Evolutionary conservation across 2,329 filamentous ascomycete species (phyloP).

Genomic region (Microdochium nivale): DNA sequence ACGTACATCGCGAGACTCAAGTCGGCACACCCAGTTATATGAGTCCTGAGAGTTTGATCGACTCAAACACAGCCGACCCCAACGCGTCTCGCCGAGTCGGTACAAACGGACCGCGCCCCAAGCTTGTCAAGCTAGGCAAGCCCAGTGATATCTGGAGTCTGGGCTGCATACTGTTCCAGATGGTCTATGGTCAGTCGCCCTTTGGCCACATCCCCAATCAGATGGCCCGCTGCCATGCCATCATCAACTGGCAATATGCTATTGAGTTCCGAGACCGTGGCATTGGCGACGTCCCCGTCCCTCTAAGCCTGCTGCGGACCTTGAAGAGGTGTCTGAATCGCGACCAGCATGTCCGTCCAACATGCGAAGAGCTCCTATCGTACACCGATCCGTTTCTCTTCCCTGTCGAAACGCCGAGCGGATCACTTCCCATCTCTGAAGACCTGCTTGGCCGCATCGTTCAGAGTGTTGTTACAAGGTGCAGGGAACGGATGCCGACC

Average conservation of each 20-base stretch:
- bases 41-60: slow-evolving; percentile 89
- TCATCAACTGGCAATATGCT: slow-evolving; percentile 67
- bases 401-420: slow-evolving; percentile 46
- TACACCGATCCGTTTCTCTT: slow-evolving; percentile 55
- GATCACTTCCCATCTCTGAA: slow-evolving; percentile 51
- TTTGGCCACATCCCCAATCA: slow-evolving; percentile 88
- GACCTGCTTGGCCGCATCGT: slow-evolving; percentile 54
- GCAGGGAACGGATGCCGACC: slow-evolving; percentile 48
- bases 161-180: slow-evolving; percentile 94
- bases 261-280: slow-evolving; percentile 66
- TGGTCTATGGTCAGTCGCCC: slow-evolving; percentile 94
- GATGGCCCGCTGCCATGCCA: slow-evolving; percentile 78
- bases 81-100: slow-evolving; percentile 24
- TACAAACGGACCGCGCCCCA: slow-evolving; percentile 39
- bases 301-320: slow-evolving; percentile 49
- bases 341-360: slow-evolving; percentile 53
- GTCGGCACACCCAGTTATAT: slow-evolving; percentile 98
- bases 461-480: slow-evolving; percentile 52
- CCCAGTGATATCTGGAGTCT: slow-evolving; percentile 94
- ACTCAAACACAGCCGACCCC: slow-evolving; percentile 55
- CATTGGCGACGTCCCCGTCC: slow-evolving; percentile 55
- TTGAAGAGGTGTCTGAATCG: slow-evolving; percentile 55
- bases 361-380: slow-evolving; percentile 52
- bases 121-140: slow-evolving; percentile 92
- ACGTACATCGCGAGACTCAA: slow-evolving; percentile 92